These are phyloP conservation scores for Ormosia semicastrata DNA, from an alignment of 306 rosid species.

Conservation along the genomic window DNA sequence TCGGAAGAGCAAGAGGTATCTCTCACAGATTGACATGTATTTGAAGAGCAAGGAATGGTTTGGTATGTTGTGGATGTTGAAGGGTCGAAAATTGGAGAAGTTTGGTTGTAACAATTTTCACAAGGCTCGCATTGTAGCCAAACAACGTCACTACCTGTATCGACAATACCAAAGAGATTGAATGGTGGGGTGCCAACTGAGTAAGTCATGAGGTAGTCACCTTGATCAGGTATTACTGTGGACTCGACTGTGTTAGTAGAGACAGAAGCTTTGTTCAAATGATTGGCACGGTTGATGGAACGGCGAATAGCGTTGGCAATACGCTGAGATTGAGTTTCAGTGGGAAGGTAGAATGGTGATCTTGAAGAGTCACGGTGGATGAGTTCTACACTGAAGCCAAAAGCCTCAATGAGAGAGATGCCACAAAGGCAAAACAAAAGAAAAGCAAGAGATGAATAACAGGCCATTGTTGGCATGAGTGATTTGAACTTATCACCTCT, in stretches of 20 bases:
- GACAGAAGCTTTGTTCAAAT: not conserved
- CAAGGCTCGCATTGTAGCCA: conserved; percentile 63
- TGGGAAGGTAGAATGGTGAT: conserved; percentile 43
- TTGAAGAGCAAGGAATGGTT: not conserved
- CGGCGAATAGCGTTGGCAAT: conserved; percentile 38
- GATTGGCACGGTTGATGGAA: conserved; percentile 11
- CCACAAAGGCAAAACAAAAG: not conserved
- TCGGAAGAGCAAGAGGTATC: not conserved
- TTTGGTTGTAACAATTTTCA: conserved; percentile 29
- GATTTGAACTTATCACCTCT: not conserved
- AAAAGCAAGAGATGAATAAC: not conserved
- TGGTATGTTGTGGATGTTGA: conserved; percentile 29
- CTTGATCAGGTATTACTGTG: not conserved
- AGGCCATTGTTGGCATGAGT: not conserved
- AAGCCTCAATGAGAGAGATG: not conserved
- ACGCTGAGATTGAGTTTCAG: conserved; percentile 25
- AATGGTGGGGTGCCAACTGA: conserved; percentile 45
- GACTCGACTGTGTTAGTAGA: not conserved
- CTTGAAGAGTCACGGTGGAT: conserved; percentile 54
- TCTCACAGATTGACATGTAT: not conserved
- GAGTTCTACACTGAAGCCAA: conserved; percentile 36
- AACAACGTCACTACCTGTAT: conserved; percentile 52
- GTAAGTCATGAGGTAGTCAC: conserved; percentile 41
- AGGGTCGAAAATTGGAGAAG: conserved; percentile 34
- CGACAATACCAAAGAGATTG: conserved; percentile 31